These are phyloP conservation scores for Thielaviopsis punctulata DNA, from an alignment of 2,329 filamentous ascomycete species.

Conservation along the genomic window DNA sequence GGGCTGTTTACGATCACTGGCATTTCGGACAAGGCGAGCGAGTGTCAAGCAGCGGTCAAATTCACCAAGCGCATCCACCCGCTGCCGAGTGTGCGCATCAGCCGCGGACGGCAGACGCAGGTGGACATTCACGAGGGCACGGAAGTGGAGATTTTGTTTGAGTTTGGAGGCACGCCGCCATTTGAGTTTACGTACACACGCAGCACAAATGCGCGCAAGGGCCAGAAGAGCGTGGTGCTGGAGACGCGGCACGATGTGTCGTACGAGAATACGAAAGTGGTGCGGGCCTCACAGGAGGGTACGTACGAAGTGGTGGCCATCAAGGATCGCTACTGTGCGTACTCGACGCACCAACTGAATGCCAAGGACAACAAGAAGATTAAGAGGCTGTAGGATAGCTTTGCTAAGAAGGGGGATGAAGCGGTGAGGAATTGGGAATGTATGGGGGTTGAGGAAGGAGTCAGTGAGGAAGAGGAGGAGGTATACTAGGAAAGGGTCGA, in stretches of 20 bases:
- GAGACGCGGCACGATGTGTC: conserved; percentile 83
- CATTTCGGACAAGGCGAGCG: conserved; percentile 71
- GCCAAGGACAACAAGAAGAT: conserved; percentile 27
- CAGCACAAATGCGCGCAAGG: conserved; percentile 67
- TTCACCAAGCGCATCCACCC: conserved; percentile 76
- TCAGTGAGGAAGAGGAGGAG: neutral
- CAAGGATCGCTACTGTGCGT: conserved; percentile 82
- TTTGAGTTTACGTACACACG: conserved; percentile 97
- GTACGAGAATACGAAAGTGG: conserved; percentile 61
- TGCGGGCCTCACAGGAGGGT: conserved; percentile 80
- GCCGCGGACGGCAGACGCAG: conserved; percentile 60
- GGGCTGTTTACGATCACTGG: conserved; percentile 78
- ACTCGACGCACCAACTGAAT: conserved; percentile 51
- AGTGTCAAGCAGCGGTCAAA: conserved; percentile 66
- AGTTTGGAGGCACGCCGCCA: conserved; percentile 87
- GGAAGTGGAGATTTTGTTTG: conserved; percentile 81
- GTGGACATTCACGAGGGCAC: conserved; percentile 95
- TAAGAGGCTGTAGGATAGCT: conserved; percentile 9
- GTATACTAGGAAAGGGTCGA: neutral
- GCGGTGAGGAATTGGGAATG: neutral
- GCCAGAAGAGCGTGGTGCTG: conserved; percentile 61
- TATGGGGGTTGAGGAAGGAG: neutral
- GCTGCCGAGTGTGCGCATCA: conserved; percentile 80
- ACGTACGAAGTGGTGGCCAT: conserved; percentile 96
- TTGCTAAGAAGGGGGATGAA: neutral